Evolutionary conservation across 192 early-diverging fungal genomes (phyloP).

Genomic region (Dissophora globulifera): DNA sequence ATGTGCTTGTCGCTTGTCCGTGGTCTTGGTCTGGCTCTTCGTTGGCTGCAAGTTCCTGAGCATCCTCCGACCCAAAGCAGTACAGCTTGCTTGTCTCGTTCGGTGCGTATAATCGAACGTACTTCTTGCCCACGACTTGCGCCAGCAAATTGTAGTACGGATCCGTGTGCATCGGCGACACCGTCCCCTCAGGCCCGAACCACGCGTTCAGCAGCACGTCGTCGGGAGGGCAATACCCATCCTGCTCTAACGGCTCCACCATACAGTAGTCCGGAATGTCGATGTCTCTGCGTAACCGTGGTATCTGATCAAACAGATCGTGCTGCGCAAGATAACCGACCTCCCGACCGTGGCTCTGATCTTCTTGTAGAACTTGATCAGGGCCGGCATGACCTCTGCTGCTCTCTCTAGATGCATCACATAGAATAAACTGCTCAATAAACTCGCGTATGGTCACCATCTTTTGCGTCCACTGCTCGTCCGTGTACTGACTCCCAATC

Average conservation of each 20-base stretch:
- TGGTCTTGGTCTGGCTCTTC: neutral
- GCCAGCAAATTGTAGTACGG: slow-evolving; percentile 84
- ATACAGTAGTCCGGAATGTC: slow-evolving; percentile 83
- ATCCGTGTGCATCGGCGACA: slow-evolving; percentile 89
- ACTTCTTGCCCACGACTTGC: slow-evolving; percentile 87
- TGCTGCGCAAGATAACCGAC: slow-evolving; percentile 88
- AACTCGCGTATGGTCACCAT: slow-evolving; percentile 80
- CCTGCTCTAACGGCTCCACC: slow-evolving; percentile 54
- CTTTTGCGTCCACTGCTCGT: slow-evolving; percentile 77
- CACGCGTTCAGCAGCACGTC: slow-evolving; percentile 74
- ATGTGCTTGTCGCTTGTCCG: slow-evolving; percentile 6
- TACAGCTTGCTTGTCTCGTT: slow-evolving; percentile 70
- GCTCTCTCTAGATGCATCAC: neutral
- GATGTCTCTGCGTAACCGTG: slow-evolving; percentile 73
- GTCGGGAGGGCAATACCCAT: slow-evolving; percentile 33
- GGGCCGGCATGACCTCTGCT: neutral
- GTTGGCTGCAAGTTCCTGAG: neutral
- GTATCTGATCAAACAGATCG: slow-evolving; percentile 82
- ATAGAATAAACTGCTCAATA: slow-evolving; percentile 59
- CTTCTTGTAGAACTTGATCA: neutral
- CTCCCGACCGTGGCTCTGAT: neutral
- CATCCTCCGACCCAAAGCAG: slow-evolving; percentile 55
- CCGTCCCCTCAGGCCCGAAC: slow-evolving; percentile 85
- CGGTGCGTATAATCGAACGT: slow-evolving; percentile 78
- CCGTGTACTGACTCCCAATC: slow-evolving; percentile 82